Base-by-base conservation (phyloP, 306 rosid species). In the Vigna nakashimae region DNA sequence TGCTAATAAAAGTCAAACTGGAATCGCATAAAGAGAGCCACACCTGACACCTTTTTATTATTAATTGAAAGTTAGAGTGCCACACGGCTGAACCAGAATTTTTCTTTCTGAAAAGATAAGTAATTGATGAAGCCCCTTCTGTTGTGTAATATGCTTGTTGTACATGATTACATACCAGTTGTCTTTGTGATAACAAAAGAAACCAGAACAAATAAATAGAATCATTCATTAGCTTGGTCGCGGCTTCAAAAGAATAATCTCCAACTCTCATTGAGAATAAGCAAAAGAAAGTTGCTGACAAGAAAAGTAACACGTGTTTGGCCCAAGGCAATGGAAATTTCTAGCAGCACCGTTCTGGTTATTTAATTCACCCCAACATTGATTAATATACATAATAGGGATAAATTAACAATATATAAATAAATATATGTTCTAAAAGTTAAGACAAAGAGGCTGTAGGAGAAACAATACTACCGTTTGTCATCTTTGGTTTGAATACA, bases 331-430 rank as follows among this genome's bases (percentile, higher is more conserved):
- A 13, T 71, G 84, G 34, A 66, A 76, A 77, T 69, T 28, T 45
- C 16, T 74, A 38, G 67, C 63, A 65, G 75, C 34, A 65, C 45
- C 36, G 48, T 56, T 16, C 56, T 69, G 74, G 83, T 67, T 78
- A 80, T 77, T 74, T 70, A 69, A 83, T 82, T 63, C 80, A 65
- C 84, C 86, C 87, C 78, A 45, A 79, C 72, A 69, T 79, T 53
- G 64, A 77, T 77, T 71, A 77, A 83, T 88, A 82, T 87, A 90
- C 92, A 87, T 16, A 60, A 1, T 52, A 82, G 86, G 90, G 75
- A 83, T 68, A 72, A 80, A 71, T 80, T 76, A 85, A 82, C 72
- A 30, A 80, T 11, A 42, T 20, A 66, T 50, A 15, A 66, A 78
- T 65, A 68, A 69, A 77, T 26, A 38, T 30, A 55, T 57, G 66